These are phyloP conservation scores for Fusarium chlamydosporum DNA, from an alignment of 2,329 filamentous ascomycete genomes.

Conservation along the genomic window DNA sequence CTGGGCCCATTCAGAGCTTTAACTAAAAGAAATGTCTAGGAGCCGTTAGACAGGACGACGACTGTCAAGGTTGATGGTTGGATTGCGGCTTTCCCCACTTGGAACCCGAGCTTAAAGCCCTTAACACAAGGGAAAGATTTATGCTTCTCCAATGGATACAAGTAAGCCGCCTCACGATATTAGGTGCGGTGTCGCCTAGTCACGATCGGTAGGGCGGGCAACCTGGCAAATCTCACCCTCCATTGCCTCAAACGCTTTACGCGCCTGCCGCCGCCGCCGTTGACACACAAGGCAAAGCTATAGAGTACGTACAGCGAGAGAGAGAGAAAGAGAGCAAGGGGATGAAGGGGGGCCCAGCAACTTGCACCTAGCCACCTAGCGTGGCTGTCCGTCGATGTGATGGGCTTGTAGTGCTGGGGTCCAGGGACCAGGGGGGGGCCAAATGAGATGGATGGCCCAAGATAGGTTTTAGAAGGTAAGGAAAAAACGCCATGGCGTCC, in stretches of 20 bases:
- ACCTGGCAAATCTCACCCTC: slow-evolving; percentile 43
- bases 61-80: slow-evolving; percentile 43
- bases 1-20: slow-evolving; percentile 36
- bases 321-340: slow-evolving; percentile 6
- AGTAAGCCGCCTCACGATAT: slow-evolving; percentile 48
- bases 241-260: slow-evolving; percentile 46
- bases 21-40: slow-evolving; percentile 38
- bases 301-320: not conserved
- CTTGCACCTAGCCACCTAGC: slow-evolving; percentile 13
- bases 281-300: slow-evolving; percentile 1
- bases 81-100: slow-evolving; percentile 46
- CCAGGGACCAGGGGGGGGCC: slow-evolving; percentile 15
- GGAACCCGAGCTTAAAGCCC: slow-evolving; percentile 35
- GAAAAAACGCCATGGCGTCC: slow-evolving; percentile 29
- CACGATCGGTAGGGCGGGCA: slow-evolving; percentile 45
- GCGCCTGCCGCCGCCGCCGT: slow-evolving; percentile 41
- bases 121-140: slow-evolving; percentile 42
- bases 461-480: slow-evolving; percentile 24
- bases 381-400: slow-evolving; percentile 28
- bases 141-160: slow-evolving; percentile 44
- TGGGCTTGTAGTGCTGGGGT: slow-evolving; percentile 18
- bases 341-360: slow-evolving; percentile 8
- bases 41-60: slow-evolving; percentile 33
- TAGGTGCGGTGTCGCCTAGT: slow-evolving; percentile 23
- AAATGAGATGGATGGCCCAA: slow-evolving; percentile 15